phyloP scores from a whole-genome alignment of 2,329 filamentous ascomycete species.

The Neofusicoccum umdonicola region DNA sequence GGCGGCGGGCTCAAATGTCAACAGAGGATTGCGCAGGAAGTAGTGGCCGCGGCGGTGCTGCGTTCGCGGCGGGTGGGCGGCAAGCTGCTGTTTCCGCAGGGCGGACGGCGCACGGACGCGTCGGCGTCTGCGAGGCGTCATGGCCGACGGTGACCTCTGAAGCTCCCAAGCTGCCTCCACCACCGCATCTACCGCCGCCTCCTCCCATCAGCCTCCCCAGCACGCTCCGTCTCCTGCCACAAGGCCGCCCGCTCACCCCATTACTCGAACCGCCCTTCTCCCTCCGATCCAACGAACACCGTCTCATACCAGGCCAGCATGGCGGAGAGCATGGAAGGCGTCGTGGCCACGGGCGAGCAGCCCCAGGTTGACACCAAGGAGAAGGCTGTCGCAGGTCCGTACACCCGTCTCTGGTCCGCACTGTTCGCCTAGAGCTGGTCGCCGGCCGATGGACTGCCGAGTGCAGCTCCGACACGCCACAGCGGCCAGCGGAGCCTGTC shows the following conservation, averaged over 20 bases:
- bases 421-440: neutral
- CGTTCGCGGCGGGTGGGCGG: neutral
- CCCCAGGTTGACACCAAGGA: constrained; percentile 40
- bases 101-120: neutral
- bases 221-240: neutral
- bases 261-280: constrained; percentile 4
- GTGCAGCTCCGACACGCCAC: neutral
- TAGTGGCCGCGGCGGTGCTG: neutral
- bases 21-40: neutral
- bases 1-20: neutral
- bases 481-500: neutral
- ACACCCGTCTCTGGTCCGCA: neutral
- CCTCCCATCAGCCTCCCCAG: constrained; percentile 8
- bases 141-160: constrained; percentile 2
- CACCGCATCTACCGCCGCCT: constrained; percentile 1
- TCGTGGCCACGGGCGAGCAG: constrained; percentile 40
- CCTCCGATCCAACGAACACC: constrained; percentile 18
- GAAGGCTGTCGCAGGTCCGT: constrained; percentile 40
- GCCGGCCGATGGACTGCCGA: neutral
- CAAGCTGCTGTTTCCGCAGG: neutral
- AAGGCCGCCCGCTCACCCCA: neutral
- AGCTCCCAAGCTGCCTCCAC: constrained; percentile 14
- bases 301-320: constrained; percentile 27
- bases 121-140: constrained; percentile 5
- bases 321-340: constrained; percentile 53